These are phyloP conservation scores for Neoarthrinium moseri DNA, from an alignment of 2,329 filamentous ascomycete genomes.

Conservation along the genomic window DNA sequence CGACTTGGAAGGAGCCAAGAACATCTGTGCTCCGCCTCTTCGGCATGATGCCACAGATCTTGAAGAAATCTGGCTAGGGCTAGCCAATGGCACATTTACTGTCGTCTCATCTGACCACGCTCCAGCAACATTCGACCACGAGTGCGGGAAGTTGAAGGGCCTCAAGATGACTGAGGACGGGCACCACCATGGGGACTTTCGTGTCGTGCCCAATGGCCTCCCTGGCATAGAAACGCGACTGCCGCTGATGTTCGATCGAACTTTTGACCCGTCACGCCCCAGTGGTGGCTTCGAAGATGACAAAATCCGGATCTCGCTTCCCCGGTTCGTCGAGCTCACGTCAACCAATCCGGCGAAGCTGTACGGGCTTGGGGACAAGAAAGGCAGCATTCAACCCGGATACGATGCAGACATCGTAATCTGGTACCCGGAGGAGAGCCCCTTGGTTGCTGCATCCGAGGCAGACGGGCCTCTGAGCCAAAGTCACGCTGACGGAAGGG, in stretches of 20 bases:
- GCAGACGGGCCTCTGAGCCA: constrained; percentile 9
- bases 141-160: constrained; percentile 14
- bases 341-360: constrained; percentile 13
- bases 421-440: constrained; percentile 13
- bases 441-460: constrained; percentile 8
- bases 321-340: constrained; percentile 28
- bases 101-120: constrained; percentile 41
- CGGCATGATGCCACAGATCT: constrained; percentile 46
- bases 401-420: constrained; percentile 15
- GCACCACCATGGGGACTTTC: constrained; percentile 9
- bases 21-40: constrained; percentile 51
- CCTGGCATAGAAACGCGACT: constrained; percentile 13
- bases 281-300: constrained; percentile 7
- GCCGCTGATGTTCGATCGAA: constrained; percentile 12
- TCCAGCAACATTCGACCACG: constrained; percentile 12
- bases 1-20: constrained; percentile 50
- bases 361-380: constrained; percentile 11
- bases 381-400: constrained; percentile 14
- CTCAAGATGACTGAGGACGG: neutral
- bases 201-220: constrained; percentile 12
- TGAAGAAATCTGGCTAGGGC: constrained; percentile 48
- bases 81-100: constrained; percentile 54
- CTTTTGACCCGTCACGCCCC: constrained; percentile 11
- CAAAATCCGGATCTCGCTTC: constrained; percentile 13
- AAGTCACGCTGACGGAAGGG: neutral